A percentile compares a stretch with the other conserved stretches of the same genome.
Conservation (phyloP, 345 rosid species). For the Brassica carinata region DNA sequence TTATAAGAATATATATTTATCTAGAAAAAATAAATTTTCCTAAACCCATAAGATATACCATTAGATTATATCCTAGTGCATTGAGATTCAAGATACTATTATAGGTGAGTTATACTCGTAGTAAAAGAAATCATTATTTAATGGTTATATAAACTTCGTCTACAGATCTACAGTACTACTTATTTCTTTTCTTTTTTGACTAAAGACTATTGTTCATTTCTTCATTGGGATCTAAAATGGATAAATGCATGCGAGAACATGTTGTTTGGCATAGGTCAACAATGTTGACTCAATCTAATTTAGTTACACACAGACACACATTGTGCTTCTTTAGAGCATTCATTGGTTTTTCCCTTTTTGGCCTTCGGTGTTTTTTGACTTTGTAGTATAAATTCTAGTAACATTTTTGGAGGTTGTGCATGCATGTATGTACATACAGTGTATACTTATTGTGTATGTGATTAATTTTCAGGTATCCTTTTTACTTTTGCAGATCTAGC, state of each 20-base stretch:
- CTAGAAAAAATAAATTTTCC: too few species aligned
- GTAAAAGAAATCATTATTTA: neutral
- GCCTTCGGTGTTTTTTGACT: constrained; percentile 45
- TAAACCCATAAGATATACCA: too few species aligned
- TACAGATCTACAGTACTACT: constrained; percentile 1
- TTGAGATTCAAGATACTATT: constrained; percentile 27
- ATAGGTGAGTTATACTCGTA: neutral
- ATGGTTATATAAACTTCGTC: constrained; percentile 17
- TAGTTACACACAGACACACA: constrained; percentile 19
- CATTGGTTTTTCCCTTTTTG: constrained; percentile 29
- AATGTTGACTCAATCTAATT: constrained; percentile 39
- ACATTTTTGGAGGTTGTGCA: constrained; percentile 38
- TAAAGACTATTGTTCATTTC: constrained; percentile 36
- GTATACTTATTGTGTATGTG: neutral
- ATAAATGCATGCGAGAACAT: constrained; percentile 49
- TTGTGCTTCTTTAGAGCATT: constrained; percentile 36
- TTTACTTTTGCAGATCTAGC: constrained; percentile 43
- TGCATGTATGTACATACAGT: constrained; percentile 30
- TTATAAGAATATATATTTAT: too few species aligned
- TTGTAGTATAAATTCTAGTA: constrained; percentile 27
- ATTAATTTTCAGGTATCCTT: constrained; percentile 24
- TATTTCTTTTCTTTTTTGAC: too few species aligned
- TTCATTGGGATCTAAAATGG: constrained; percentile 46
- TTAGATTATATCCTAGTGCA: too few species aligned
- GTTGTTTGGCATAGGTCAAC: constrained; percentile 47